Base-by-base conservation (phyloP, 208 protist genomes). In the Lotmaria passim region DNA sequence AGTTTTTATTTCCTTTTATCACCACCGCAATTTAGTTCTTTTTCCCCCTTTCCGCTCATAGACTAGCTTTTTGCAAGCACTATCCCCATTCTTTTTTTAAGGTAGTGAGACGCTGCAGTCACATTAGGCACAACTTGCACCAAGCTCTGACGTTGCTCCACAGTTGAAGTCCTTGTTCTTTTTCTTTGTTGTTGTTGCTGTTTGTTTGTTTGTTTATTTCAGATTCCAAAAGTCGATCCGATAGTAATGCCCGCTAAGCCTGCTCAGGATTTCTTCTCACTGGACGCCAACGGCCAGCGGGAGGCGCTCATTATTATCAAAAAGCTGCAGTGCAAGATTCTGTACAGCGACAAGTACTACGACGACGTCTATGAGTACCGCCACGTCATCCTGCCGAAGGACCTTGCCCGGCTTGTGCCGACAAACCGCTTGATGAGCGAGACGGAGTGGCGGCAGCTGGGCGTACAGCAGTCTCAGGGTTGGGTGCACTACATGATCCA, bases 401-500 rank as follows among this genome's bases (percentile, higher is more conserved):
- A 99, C 36, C 86, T 99, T 26, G 83, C 88, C 17, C 88, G 97
- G 44, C 66, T 94, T 2, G 85, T 98, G 10, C 97, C 97, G n/a
- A 92, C 92, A 36, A 79, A 80, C 46, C 85, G 89, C 3, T 73
- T 99, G 10, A 96, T 99, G 87, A 89, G 83, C 6, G 98, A 99
- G 81, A 81, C 65, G 21, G 98, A 99, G 82, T 99, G 98, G 95
- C 91, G 98, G 10, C 88, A 93, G 46, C 82, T 99, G 19, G 98
- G 98, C 26, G 97, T 99, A 28, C 96, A 98, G 88, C 98, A 99
- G 86, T 98, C 95, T 11, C 85, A 91, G 33, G 98, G 98, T 12
- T 99, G 98, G 98, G 86, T 91, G 36, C 98, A 99, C 81, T 99
- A 99, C 87, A 98, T 98, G 86, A 96, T 98, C 33, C 98, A 99